phyloP scores from a whole-genome alignment of 2,329 filamentous ascomycete genomes.

The Claviceps pazoutovae region DNA sequence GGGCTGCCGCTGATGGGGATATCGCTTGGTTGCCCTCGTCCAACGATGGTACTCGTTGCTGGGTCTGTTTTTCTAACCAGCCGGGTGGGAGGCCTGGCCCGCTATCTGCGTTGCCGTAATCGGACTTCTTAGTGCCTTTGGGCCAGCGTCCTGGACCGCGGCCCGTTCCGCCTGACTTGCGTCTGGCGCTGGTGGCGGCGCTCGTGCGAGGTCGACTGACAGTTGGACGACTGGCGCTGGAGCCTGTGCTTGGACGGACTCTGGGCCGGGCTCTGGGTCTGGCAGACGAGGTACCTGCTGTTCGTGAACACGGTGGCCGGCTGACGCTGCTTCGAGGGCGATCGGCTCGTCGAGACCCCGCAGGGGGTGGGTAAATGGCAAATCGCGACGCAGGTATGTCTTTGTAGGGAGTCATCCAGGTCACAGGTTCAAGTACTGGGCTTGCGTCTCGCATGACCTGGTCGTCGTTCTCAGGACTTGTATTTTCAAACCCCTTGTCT shows the following conservation, averaged over 20 bases:
- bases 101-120: slow-evolving; percentile 53
- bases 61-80: slow-evolving; percentile 27
- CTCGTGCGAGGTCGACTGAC: slow-evolving; percentile 27
- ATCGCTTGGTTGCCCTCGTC: slow-evolving; percentile 6
- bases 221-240: slow-evolving; percentile 16
- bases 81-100: slow-evolving; percentile 48
- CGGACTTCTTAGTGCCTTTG: slow-evolving; percentile 54
- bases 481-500: slow-evolving; percentile 18
- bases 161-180: slow-evolving; percentile 48
- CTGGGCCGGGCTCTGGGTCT: slow-evolving; percentile 24
- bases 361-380: slow-evolving; percentile 61
- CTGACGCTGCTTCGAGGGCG: slow-evolving; percentile 28
- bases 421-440: slow-evolving; percentile 11
- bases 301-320: slow-evolving; percentile 24
- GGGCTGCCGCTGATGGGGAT: background rate
- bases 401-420: slow-evolving; percentile 35
- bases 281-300: slow-evolving; percentile 23
- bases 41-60: slow-evolving; percentile 8
- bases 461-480: slow-evolving; percentile 13
- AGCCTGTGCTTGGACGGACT: slow-evolving; percentile 23
- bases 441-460: slow-evolving; percentile 15
- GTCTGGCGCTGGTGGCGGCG: slow-evolving; percentile 21
- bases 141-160: slow-evolving; percentile 53
- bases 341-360: slow-evolving; percentile 32
- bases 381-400: slow-evolving; percentile 58